Base-by-base conservation (phyloP, 306 rosid species). In the Coriaria nepalensis region DNA sequence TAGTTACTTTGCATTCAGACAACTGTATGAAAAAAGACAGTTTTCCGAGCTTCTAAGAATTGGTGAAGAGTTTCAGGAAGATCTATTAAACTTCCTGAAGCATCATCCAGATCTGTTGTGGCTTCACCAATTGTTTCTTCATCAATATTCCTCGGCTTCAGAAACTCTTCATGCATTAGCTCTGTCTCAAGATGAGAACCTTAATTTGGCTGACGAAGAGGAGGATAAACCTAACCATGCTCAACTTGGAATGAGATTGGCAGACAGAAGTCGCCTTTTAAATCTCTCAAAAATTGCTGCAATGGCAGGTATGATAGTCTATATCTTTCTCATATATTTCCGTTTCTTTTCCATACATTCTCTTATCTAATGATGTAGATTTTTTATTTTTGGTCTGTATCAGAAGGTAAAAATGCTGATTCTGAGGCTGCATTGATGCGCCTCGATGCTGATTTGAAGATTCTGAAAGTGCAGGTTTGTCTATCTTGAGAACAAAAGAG, bases 51-150 rank as follows among this genome's bases (percentile, higher is more conserved):
- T 90, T 76, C 73, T 84, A 67, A 77, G 95, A 69, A 77, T 90
- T 37, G 97, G 97, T 37, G 95, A 90, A 75, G 97, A 90, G 74
- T 90, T 90, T 64, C 90, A 78, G 1, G 92, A 81, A 55, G 95
- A 85, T 46, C 65, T 90, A 45, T 79, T 79, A 36, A 70, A 77
- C 60, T 90, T 84, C 60, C 62, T 90, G 37, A 90, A 70, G 79
- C 88, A 75, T 60, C 92, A 81, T 55, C 79, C 69, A 32, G 92
- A 77, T 75, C 94, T 90, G 64, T 71, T 81, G 46, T 90, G 97
- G 97, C 95, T 90, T 69, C 97, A 90, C 59, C 85, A 84, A 66
- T 56, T 90, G 74, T 84, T 76, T 62, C 95, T 90, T 61, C 81
- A 79, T 62, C 94, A 79, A 43, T 90, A 81, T 73, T 73, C 73